phyloP scores from a whole-genome alignment of 116 monocot genomes.

The Papilionanthe hybrid region DNA sequence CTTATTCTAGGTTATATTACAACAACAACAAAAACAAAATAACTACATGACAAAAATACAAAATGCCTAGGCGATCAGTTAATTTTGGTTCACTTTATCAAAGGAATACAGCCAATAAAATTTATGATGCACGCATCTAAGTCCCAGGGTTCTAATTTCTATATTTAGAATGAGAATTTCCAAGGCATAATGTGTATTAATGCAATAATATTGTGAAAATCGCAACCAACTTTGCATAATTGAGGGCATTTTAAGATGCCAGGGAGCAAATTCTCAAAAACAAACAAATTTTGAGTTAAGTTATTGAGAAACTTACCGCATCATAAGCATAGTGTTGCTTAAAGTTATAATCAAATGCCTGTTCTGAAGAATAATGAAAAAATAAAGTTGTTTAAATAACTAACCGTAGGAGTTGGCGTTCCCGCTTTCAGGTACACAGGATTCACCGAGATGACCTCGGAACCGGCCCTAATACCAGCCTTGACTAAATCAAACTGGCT shows the following conservation, averaged over 20 bases:
- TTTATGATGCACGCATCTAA: no score
- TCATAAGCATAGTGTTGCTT: background rate
- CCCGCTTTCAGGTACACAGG: constrained; percentile 75
- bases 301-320: background rate
- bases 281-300: background rate
- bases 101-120: no score
- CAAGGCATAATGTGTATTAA: no score
- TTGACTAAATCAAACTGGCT: constrained; percentile 73
- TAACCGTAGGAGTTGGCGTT: constrained; percentile 53
- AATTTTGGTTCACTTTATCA: no score
- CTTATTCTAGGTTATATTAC: no score
- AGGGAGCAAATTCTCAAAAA: background rate
- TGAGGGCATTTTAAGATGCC: background rate
- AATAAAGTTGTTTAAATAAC: background rate
- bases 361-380: no score
- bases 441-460: constrained; percentile 81
- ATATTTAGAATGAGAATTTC: background rate
- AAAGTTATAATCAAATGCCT: background rate
- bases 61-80: no score
- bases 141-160: background rate
- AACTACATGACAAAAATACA: no score
- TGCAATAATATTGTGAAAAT: background rate
- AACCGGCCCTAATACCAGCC: constrained; percentile 36
- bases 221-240: background rate
- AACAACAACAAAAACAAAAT: no score